Evolutionary conservation across 495 filamentous ascomycete species (phyloP).

Genomic region (Parmelia sp.): DNA sequence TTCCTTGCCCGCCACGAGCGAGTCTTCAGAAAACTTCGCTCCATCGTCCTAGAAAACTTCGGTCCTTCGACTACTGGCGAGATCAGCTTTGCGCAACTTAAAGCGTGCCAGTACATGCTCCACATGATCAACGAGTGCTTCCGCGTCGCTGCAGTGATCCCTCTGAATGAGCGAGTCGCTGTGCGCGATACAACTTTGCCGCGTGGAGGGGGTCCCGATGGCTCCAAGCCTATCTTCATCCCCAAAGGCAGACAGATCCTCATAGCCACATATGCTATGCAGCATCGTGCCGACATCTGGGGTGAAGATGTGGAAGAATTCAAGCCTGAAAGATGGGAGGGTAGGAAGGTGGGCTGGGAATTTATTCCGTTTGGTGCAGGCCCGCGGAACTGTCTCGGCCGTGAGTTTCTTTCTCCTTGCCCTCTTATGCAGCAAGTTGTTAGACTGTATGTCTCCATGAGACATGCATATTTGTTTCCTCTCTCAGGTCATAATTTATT

Average conservation of each 20-base stretch:
- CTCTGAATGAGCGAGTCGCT: conserved; percentile 49
- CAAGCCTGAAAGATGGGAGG: conserved; percentile 53
- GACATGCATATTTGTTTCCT: neutral
- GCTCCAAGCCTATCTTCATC: conserved; percentile 45
- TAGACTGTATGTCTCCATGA: neutral
- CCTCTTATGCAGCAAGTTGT: neutral
- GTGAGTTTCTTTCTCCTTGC: conserved; percentile 5
- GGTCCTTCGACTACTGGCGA: conserved; percentile 4
- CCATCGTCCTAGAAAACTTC: conserved; percentile 32
- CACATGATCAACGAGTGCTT: conserved; percentile 20
- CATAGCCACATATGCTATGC: conserved; percentile 45
- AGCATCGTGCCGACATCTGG: conserved; percentile 53
- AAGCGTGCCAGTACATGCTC: conserved; percentile 17
- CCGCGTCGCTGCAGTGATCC: conserved; percentile 47
- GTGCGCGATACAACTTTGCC: conserved; percentile 50
- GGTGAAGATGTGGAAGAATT: conserved; percentile 49
- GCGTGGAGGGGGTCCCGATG: conserved; percentile 60
- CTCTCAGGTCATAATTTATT: conserved; percentile 48
- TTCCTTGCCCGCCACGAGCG: conserved; percentile 18
- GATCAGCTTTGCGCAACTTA: conserved; percentile 17
- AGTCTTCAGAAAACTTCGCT: conserved; percentile 17
- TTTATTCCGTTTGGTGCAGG: conserved; percentile 56
- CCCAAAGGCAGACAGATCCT: conserved; percentile 40
- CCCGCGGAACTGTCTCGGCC: conserved; percentile 43
- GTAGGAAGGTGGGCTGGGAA: conserved; percentile 42